Percentiles rank a stretch among this genome's conserved stretches.
Evolutionary conservation across 208 protist genomes (phyloP).

Genomic region (Crithidia fasciculata): DNA sequence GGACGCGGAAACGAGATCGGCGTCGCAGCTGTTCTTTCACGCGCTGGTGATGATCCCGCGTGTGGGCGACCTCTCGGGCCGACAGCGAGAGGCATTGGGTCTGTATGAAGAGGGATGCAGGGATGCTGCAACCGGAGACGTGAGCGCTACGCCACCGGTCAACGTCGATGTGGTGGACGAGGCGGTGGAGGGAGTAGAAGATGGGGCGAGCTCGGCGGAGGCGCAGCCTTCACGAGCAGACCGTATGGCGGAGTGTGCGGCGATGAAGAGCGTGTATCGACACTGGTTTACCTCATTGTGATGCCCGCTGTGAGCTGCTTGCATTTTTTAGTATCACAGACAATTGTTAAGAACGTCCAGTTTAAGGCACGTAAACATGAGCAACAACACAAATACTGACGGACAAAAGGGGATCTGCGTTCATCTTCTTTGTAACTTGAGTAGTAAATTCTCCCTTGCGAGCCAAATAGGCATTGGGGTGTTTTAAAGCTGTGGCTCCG

Average conservation of each 20-base stretch:
- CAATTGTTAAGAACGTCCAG: no score
- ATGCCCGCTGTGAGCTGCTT: no score
- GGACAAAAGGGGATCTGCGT: no score
- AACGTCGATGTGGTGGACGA: background rate
- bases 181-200: background rate
- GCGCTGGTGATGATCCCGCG: constrained; percentile 75
- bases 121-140: background rate
- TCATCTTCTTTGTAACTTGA: no score
- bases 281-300: constrained; percentile 67
- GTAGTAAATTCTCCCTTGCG: no score
- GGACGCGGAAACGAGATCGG: background rate
- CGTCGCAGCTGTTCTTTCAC: constrained; percentile 49
- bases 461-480: no score
- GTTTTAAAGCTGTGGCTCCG: no score
- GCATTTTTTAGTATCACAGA: background rate
- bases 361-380: background rate
- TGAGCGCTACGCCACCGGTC: background rate
- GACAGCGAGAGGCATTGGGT: constrained; percentile 55
- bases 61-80: constrained; percentile 56
- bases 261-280: constrained; percentile 54
- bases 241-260: constrained; percentile 36
- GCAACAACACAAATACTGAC: background rate
- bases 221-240: constrained; percentile 8
- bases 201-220: background rate
- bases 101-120: constrained; percentile 38